Evolutionary conservation across 2,329 filamentous ascomycete genomes (phyloP).

Genomic region (Cladosporium sp.): DNA sequence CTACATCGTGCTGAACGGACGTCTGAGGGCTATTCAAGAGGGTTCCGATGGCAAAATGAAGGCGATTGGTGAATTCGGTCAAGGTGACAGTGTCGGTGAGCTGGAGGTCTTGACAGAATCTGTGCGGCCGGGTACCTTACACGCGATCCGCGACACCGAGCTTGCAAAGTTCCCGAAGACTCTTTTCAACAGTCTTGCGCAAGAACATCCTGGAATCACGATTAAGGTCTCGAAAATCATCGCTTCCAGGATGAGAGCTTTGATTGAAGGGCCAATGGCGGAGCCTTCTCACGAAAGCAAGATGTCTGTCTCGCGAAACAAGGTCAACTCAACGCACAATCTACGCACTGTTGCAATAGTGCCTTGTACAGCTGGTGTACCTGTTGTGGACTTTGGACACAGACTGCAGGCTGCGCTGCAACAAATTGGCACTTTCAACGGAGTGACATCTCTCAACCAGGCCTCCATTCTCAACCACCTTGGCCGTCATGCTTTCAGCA

Average conservation of each 20-base stretch:
- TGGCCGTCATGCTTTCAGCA: slow-evolving; percentile 92
- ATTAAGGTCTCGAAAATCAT: slow-evolving; percentile 99
- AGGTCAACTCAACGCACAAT: slow-evolving; percentile 84
- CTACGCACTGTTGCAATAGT: slow-evolving; percentile 89
- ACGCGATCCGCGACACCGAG: slow-evolving; percentile 95
- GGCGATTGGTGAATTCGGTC: slow-evolving; percentile 88
- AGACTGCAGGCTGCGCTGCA: slow-evolving; percentile 82
- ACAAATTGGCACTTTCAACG: slow-evolving; percentile 86
- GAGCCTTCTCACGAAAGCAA: slow-evolving; percentile 49
- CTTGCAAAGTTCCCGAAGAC: slow-evolving; percentile 94
- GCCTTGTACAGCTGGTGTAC: slow-evolving; percentile 86
- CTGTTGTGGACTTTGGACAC: slow-evolving; percentile 92
- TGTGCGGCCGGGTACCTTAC: slow-evolving; percentile 82
- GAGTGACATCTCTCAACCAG: slow-evolving; percentile 90
- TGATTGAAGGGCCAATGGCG: slow-evolving; percentile 77
- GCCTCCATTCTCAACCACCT: slow-evolving; percentile 92
- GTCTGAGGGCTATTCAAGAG: slow-evolving; percentile 81
- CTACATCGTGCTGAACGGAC: slow-evolving; percentile 94
- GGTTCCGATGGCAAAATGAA: slow-evolving; percentile 78
- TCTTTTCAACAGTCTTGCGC: slow-evolving; percentile 93
- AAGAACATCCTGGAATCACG: slow-evolving; percentile 96
- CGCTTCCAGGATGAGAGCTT: slow-evolving; percentile 85
- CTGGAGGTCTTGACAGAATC: slow-evolving; percentile 96
- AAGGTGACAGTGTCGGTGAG: slow-evolving; percentile 96
- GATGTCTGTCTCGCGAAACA: slow-evolving; percentile 57